phyloP scores from a whole-genome alignment of 225 moss, liverwort and hornwort genomes.

The Physcomitrellopsis africana region DNA sequence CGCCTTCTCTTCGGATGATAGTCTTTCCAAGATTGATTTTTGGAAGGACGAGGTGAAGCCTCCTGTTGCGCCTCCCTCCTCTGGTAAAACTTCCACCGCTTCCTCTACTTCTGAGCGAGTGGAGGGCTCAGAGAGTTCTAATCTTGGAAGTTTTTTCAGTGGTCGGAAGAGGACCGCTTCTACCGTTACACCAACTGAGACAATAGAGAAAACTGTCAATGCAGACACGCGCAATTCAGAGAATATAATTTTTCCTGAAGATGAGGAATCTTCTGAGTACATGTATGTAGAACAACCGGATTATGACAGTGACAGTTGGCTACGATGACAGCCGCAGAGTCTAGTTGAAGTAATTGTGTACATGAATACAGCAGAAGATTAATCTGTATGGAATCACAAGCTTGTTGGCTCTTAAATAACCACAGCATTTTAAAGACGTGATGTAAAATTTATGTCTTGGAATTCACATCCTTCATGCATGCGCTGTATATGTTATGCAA shows the following conservation, averaged over 20 bases:
- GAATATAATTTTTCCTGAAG: slow-evolving; percentile 23
- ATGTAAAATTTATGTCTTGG: neutral
- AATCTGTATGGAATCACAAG: slow-evolving; percentile 9
- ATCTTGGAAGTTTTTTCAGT: slow-evolving; percentile 39
- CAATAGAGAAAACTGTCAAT: neutral
- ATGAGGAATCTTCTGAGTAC: slow-evolving; percentile 26
- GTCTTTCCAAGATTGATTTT: slow-evolving; percentile 56
- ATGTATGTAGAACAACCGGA: slow-evolving; percentile 54
- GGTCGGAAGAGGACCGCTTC: slow-evolving; percentile 32
- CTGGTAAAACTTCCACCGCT: slow-evolving; percentile 22
- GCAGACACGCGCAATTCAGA: slow-evolving; percentile 15
- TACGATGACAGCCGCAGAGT: slow-evolving; percentile 37
- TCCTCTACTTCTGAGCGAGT: slow-evolving; percentile 11
- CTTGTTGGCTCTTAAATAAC: neutral
- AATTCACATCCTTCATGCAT: too few species aligned
- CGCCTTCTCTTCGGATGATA: slow-evolving; percentile 32
- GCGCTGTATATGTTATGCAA: too few species aligned
- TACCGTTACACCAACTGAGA: slow-evolving; percentile 21
- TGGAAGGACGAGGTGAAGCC: slow-evolving; percentile 46
- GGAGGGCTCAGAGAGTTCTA: slow-evolving; percentile 22
- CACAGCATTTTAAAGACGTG: neutral
- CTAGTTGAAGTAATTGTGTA: neutral
- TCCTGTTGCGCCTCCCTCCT: slow-evolving; percentile 22
- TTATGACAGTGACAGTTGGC: slow-evolving; percentile 62
- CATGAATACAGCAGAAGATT: neutral